Evolutionary conservation across 2,329 filamentous ascomycete genomes (phyloP), one percentile per base, ranked within the genome.

Genomic region (Colletotrichum zoysiae): DNA sequence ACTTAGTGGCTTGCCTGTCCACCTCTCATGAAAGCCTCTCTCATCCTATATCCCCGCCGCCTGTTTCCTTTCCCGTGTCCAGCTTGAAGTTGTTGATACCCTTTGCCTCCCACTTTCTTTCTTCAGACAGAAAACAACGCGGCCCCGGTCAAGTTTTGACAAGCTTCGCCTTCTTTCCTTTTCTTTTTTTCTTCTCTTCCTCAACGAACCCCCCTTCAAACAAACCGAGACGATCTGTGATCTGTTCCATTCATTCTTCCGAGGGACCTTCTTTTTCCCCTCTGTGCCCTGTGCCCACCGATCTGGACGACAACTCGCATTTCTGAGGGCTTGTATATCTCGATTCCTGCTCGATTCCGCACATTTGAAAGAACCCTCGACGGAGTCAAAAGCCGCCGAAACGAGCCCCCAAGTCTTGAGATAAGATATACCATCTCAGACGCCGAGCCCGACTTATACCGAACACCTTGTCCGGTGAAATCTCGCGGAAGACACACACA

Each of bases 121-220:
- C 70, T 70, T 70, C 5, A 40, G 18, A 60, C 33, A 38, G 9
- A 38, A 69, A 48, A 55, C 35, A 46, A 46, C 38, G 33, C 55
- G 60, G 73, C 74, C 72, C 74, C 72, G 60, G 64, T 72, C 63
- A 23, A 42, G n/a, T 14, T 14, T 58, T 42, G 56, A 73, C 65
- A 57, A 57, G 48, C n/a, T 73, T 76, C 75, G 57, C 65, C 65
- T 74, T 71, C 60, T 57, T 68, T 73, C 71, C 65, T 44, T 40
- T 26, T 23, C 30, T 30, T 30, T 30, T 35, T 23, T 3, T 30
- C 4, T 30, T 70, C 65, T 44, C 33, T 35, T 23, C 20, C 12
- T 3, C 44, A 20, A 7, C 46, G 44, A 11, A n/a, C n/a, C n/a
- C 46, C n/a, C 9, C 12, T 33, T 42, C 58, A 48, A 50, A 26